These are phyloP conservation scores for Hypomyces perniciosus DNA, from an alignment of 2,329 filamentous ascomycete species.

Conservation along the genomic window DNA sequence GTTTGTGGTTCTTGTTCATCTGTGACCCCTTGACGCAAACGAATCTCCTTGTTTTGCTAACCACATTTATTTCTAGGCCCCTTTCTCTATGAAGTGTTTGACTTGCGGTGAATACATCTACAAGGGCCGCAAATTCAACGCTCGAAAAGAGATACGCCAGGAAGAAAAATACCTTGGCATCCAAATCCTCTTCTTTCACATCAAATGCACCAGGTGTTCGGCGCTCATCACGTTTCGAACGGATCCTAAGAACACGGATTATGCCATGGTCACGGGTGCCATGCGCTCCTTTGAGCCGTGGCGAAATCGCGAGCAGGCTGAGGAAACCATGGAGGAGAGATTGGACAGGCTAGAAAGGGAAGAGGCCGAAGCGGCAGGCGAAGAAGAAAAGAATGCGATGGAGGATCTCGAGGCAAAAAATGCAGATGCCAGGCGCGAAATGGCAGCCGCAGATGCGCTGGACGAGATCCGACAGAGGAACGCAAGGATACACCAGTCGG, in stretches of 20 bases:
- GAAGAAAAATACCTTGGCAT: constrained; percentile 87
- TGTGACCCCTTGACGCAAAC: too few species aligned
- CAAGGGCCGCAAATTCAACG: constrained; percentile 92
- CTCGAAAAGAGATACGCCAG: constrained; percentile 81
- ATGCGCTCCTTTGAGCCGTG: constrained; percentile 93
- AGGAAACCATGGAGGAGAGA: constrained; percentile 81
- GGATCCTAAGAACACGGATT: constrained; percentile 93
- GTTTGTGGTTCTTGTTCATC: too few species aligned
- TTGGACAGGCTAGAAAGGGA: constrained; percentile 78
- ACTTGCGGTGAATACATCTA: constrained; percentile 73
- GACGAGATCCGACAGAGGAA: constrained; percentile 93
- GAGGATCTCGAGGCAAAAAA: constrained; percentile 92
- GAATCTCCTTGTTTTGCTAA: not conserved
- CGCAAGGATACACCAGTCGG: constrained; percentile 73
- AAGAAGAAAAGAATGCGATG: constrained; percentile 83
- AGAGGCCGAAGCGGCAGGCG: constrained; percentile 56
- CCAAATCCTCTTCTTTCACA: constrained; percentile 75
- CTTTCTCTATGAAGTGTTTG: constrained; percentile 38
- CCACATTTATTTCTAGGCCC: constrained; percentile 16
- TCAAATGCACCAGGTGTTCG: constrained; percentile 79
- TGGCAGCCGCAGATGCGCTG: constrained; percentile 91
- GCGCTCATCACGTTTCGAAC: constrained; percentile 90
- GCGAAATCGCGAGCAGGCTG: constrained; percentile 56
- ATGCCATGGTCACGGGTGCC: constrained; percentile 71
- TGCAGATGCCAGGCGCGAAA: constrained; percentile 84